Evolutionary conservation across 2,329 filamentous ascomycete genomes (phyloP).

Genomic region (Ramularia collo-cygni): DNA sequence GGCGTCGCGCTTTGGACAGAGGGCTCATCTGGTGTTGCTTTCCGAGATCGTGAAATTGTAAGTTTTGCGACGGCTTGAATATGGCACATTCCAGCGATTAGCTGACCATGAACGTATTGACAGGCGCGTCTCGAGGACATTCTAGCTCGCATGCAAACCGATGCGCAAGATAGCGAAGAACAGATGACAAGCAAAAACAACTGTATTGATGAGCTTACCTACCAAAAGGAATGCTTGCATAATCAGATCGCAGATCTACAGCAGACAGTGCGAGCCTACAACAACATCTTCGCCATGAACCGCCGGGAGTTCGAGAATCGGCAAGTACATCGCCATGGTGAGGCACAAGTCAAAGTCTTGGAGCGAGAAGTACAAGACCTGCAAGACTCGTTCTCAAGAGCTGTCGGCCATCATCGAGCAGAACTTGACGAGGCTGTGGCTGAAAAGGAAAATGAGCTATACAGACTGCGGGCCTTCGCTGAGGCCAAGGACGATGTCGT

Average conservation of each 20-base stretch:
- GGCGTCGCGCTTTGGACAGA: background rate
- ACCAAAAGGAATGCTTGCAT: conserved; percentile 1
- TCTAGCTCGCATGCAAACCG: conserved; percentile 12
- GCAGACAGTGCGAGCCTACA: conserved; percentile 4
- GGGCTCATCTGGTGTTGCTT: conserved; percentile 18
- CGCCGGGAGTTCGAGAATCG: conserved; percentile 6
- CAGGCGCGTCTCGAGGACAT: conserved; percentile 14
- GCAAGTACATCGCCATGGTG: conserved; percentile 4
- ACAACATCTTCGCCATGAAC: conserved; percentile 5
- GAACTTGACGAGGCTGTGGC: conserved; percentile 12
- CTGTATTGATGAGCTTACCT: conserved; percentile 4
- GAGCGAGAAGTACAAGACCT: conserved; percentile 7
- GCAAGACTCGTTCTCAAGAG: conserved; percentile 5
- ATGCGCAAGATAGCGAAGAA: conserved; percentile 11
- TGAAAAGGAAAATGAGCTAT: conserved; percentile 15
- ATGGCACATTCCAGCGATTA: too few species aligned
- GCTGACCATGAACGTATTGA: too few species aligned
- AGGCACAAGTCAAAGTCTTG: conserved; percentile 9
- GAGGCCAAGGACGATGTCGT: conserved; percentile 22
- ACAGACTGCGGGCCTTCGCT: conserved; percentile 16
- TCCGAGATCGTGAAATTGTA: conserved; percentile 23
- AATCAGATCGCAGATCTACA: conserved; percentile 8
- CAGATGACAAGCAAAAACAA: conserved; percentile 7
- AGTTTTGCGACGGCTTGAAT: too few species aligned
- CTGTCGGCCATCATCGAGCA: conserved; percentile 8